Conservation (phyloP, 345 rosid genomes). For the Bruguiera sexangula region DNA sequence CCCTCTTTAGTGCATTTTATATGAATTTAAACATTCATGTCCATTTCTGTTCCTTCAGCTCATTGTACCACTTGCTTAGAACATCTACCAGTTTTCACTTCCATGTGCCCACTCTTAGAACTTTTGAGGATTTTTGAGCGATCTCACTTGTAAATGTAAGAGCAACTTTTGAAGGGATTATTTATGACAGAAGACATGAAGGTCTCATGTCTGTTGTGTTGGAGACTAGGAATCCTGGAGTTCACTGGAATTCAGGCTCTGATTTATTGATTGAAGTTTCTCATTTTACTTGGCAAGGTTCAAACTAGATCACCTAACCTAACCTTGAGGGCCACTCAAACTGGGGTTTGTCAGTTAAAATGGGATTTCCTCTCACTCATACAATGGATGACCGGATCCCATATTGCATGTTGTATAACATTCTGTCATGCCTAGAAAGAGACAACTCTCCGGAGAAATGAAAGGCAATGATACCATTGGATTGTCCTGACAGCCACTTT, state of each 20-base stretch:
- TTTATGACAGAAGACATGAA: background rate
- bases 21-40: background rate
- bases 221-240: background rate
- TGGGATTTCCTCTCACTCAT: no score
- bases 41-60: background rate
- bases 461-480: background rate
- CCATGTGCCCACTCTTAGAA: background rate
- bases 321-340: no score
- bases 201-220: background rate
- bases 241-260: background rate
- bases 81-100: conserved; percentile 5
- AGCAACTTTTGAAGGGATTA: background rate
- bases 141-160: background rate
- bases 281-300: background rate
- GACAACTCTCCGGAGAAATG: background rate
- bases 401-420: background rate
- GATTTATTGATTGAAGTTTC: background rate
- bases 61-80: background rate
- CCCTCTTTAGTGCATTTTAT: background rate
- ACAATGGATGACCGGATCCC: background rate
- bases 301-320: background rate
- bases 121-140: background rate
- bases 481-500: background rate
- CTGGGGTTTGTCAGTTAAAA: background rate
- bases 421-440: background rate